Percentiles rank a stretch among this genome's conserved stretches.
phyloP scores from a whole-genome alignment of 2,329 filamentous ascomycete genomes.

The Alternaria angustiovoidea region DNA sequence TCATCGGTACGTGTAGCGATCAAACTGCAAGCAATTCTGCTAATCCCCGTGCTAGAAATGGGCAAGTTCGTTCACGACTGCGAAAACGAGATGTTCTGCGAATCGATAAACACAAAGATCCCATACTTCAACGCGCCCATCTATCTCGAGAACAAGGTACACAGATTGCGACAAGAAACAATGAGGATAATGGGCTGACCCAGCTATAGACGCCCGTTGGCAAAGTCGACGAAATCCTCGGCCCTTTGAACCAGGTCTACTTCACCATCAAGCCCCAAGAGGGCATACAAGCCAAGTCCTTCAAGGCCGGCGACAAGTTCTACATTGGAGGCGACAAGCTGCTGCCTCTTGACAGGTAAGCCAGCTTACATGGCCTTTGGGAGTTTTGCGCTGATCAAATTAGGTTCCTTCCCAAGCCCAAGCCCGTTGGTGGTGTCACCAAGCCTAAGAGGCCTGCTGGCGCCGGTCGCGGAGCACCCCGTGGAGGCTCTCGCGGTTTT shows the following conservation, averaged over 20 bases:
- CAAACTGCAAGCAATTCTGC: constrained; percentile 9
- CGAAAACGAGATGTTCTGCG: constrained; percentile 98
- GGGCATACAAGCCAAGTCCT: constrained; percentile 91
- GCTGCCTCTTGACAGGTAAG: constrained; percentile 83
- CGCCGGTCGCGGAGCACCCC: constrained; percentile 63
- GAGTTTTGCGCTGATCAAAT: constrained; percentile 27
- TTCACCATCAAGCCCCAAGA: constrained; percentile 98
- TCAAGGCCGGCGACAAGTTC: constrained; percentile 97
- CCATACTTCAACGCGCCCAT: constrained; percentile 99
- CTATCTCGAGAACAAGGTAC: constrained; percentile 96
- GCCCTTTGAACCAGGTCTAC: constrained; percentile 96
- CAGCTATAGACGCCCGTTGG: constrained; percentile 76
- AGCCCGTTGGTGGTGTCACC: constrained; percentile 71
- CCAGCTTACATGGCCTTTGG: neutral
- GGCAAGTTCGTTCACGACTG: constrained; percentile 92
- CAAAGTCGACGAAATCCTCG: constrained; percentile 97
- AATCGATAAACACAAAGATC: constrained; percentile 92
- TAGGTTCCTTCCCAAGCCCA: constrained; percentile 92
- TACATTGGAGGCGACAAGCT: constrained; percentile 96
- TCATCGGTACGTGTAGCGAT: constrained; percentile 47
- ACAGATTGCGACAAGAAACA: neutral
- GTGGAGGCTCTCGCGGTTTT: constrained; percentile 40
- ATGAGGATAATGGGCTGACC: constrained; percentile 28
- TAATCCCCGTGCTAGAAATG: constrained; percentile 72
- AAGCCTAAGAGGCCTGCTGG: constrained; percentile 77